A percentile compares a stretch with the other conserved stretches of the same genome.
These are phyloP conservation scores for Venturia nashicola DNA, from an alignment of 2,329 filamentous ascomycete genomes.

Conservation along the genomic window DNA sequence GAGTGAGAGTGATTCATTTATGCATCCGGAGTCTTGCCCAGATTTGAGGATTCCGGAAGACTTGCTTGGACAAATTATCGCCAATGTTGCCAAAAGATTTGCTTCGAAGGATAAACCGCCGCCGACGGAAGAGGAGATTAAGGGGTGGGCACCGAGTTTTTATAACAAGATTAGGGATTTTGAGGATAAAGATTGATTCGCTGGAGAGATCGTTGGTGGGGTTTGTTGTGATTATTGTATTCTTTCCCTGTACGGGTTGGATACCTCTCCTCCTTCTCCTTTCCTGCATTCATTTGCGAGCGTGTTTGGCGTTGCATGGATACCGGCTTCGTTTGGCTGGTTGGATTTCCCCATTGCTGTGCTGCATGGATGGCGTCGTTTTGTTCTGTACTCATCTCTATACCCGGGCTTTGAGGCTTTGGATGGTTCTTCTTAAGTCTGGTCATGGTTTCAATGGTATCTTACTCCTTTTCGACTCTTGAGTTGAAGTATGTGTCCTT, in stretches of 20 bases:
- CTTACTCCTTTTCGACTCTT: background rate
- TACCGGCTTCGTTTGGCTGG: too few relatives aligned
- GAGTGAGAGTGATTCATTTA: slow-evolving; percentile 40
- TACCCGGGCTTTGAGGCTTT: background rate
- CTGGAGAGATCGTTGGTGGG: background rate
- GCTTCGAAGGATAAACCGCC: slow-evolving; percentile 36
- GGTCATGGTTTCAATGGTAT: background rate
- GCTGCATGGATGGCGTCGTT: background rate
- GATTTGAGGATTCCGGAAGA: slow-evolving; percentile 37
- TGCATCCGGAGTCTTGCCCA: slow-evolving; percentile 42
- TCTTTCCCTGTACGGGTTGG: background rate
- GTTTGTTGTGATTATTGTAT: background rate
- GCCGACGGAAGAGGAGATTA: slow-evolving; percentile 44
- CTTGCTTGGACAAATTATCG: slow-evolving; percentile 46
- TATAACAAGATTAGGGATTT: slow-evolving; percentile 32
- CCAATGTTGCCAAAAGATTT: slow-evolving; percentile 48
- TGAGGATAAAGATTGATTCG: background rate
- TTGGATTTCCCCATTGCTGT: too few relatives aligned
- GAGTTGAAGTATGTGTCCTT: background rate
- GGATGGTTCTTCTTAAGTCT: background rate
- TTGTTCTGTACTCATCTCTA: background rate
- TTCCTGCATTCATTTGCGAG: background rate
- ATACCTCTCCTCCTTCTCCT: background rate
- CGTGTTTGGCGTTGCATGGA: background rate
- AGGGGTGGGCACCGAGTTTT: slow-evolving; percentile 33